These are phyloP conservation scores for Fusarium sp. DNA, from an alignment of 2,329 filamentous ascomycete genomes.

Conservation along the genomic window DNA sequence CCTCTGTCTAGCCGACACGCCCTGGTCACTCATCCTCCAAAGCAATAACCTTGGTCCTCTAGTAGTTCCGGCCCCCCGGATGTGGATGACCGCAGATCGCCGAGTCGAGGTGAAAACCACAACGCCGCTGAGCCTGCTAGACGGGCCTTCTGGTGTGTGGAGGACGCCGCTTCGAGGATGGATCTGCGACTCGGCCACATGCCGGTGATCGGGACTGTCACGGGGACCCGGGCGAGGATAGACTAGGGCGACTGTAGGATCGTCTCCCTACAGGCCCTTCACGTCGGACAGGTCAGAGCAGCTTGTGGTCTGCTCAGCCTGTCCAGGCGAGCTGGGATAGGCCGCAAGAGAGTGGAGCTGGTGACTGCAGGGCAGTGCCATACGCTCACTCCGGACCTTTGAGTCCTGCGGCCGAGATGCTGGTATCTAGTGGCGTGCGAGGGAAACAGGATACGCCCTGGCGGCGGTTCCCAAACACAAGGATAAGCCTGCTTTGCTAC, in stretches of 20 bases:
- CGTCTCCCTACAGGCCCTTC: constrained; percentile 46
- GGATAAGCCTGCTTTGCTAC: constrained; percentile 52
- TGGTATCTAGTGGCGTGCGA: constrained; percentile 49
- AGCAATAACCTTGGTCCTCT: constrained; percentile 11
- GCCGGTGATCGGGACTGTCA: constrained; percentile 8
- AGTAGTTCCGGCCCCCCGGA: constrained; percentile 5
- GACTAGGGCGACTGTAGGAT: constrained; percentile 42
- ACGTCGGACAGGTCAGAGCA: constrained; percentile 23
- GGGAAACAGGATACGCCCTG: constrained; percentile 46
- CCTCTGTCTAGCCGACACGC: constrained; percentile 42
- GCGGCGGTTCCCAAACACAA: constrained; percentile 48
- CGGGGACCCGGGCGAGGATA: constrained; percentile 27
- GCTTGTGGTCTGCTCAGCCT: constrained; percentile 32
- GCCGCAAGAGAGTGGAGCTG: constrained; percentile 31
- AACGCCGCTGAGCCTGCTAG: constrained; percentile 41
- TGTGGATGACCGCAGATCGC: constrained; percentile 26
- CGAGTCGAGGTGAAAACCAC: constrained; percentile 35
- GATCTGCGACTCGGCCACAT: constrained; percentile 30
- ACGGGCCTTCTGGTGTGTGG: constrained; percentile 33
- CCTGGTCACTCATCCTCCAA: constrained; percentile 19
- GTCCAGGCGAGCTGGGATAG: constrained; percentile 14
- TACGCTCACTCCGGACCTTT: constrained; percentile 34
- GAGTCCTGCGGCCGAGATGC: constrained; percentile 48
- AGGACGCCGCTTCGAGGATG: constrained; percentile 39
- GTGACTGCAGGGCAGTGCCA: constrained; percentile 40